phyloP scores from a whole-genome alignment of 257 asterid genomes.

The Penstemon newberryi region DNA sequence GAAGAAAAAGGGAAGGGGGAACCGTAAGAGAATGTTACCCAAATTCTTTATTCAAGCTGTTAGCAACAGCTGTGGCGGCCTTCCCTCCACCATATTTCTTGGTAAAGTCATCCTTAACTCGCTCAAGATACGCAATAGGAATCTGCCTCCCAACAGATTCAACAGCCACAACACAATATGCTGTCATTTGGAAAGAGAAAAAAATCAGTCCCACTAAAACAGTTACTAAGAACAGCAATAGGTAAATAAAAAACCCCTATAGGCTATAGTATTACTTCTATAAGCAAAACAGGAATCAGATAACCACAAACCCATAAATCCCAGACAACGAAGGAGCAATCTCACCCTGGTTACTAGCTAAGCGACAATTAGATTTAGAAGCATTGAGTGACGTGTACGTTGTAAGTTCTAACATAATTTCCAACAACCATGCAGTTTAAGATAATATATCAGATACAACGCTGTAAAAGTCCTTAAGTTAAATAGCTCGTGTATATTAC shows the following conservation, averaged over 20 bases:
- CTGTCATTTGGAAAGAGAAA: conserved; percentile 35
- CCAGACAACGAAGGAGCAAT: background rate
- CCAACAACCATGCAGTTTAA: background rate
- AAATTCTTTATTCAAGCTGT: conserved; percentile 71
- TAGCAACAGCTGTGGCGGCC: conserved; percentile 85
- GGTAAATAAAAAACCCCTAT: background rate
- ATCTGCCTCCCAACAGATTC: conserved; percentile 83
- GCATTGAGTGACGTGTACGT: too few species aligned
- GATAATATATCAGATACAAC: background rate
- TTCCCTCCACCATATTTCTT: conserved; percentile 87
- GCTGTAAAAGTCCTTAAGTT: background rate
- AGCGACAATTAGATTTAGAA: background rate
- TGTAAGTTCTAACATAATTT: background rate
- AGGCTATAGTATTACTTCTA: background rate
- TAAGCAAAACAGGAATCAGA: background rate
- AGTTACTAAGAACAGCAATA: background rate
- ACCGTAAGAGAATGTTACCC: conserved; percentile 46
- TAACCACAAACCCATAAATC: background rate
- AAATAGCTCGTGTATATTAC: background rate
- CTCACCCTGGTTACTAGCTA: conserved; percentile 3
- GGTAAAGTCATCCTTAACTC: conserved; percentile 71
- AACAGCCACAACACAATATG: conserved; percentile 86
- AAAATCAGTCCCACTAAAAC: conserved; percentile 19
- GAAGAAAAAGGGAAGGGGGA: background rate
- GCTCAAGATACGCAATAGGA: conserved; percentile 78